Percentiles rank a stretch among this genome's conserved stretches.
phyloP scores from a whole-genome alignment of 345 rosid genomes.

The Pistacia atlantica region DNA sequence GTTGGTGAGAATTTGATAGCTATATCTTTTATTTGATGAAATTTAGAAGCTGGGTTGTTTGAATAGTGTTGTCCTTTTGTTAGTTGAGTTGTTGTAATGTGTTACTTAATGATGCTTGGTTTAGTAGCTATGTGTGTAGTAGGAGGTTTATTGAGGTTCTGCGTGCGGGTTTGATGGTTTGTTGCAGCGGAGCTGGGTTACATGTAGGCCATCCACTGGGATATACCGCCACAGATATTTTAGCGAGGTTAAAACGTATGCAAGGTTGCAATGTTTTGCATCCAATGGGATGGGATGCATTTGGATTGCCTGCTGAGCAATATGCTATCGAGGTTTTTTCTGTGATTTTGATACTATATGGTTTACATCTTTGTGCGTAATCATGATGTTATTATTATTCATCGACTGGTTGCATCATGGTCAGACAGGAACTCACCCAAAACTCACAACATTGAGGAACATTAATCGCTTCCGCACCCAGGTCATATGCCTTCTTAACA shows the following conservation, averaged over 20 bases:
- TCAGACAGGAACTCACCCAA: slow-evolving; percentile 97
- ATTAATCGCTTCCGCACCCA: slow-evolving; percentile 78
- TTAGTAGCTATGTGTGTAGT: background rate
- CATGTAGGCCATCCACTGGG: slow-evolving; percentile 98
- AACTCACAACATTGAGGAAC: slow-evolving; percentile 81
- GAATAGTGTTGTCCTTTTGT: background rate
- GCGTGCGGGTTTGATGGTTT: background rate
- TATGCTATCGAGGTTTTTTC: slow-evolving; percentile 83
- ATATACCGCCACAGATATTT: slow-evolving; percentile 90
- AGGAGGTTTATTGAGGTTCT: background rate
- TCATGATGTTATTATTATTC: slow-evolving; percentile 5
- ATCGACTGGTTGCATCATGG: slow-evolving; percentile 18
- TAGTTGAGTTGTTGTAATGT: background rate
- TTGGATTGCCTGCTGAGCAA: slow-evolving; percentile 98
- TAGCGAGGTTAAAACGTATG: slow-evolving; percentile 87
- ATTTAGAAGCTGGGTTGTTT: slow-evolving; percentile 2
- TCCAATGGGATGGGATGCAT: slow-evolving; percentile 99
- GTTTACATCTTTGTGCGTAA: slow-evolving; percentile 3
- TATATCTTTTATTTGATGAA: background rate
- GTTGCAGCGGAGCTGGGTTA: slow-evolving; percentile 90
- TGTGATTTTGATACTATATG: background rate
- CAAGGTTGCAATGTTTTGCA: slow-evolving; percentile 94
- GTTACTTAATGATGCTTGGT: background rate
- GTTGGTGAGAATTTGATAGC: background rate
- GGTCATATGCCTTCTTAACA: slow-evolving; percentile 40